Percentiles rank a stretch among this genome's conserved stretches.
Conservation (phyloP, 345 rosid species). For the Boechera stricta region DNA sequence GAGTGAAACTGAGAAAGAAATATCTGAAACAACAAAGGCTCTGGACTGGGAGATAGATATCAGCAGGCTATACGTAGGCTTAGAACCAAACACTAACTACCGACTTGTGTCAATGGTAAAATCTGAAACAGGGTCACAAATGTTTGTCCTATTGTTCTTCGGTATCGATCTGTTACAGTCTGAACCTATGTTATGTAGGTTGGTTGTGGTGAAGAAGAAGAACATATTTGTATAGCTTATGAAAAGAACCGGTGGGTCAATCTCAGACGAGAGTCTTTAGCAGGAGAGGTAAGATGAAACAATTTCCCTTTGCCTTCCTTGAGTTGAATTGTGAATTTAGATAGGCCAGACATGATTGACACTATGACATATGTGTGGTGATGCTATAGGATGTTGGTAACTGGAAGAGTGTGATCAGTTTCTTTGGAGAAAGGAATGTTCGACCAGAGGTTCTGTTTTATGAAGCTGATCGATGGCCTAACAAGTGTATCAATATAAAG, state of each 20-base stretch:
- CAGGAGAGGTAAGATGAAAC: constrained; percentile 27
- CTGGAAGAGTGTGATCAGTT: constrained; percentile 32
- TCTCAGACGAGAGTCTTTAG: constrained; percentile 4
- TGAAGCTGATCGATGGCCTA: constrained; percentile 22
- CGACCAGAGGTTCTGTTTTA: constrained; percentile 34
- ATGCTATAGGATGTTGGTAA: constrained; percentile 27
- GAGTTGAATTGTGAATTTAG: neutral
- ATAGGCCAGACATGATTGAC: neutral
- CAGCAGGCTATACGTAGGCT: constrained; percentile 13
- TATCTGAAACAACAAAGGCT: constrained; percentile 28
- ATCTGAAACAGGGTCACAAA: neutral
- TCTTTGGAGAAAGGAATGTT: constrained; percentile 23
- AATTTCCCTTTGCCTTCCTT: neutral
- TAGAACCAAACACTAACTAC: constrained; percentile 6
- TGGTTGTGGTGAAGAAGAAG: constrained; percentile 32
- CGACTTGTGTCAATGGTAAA: constrained; percentile 30
- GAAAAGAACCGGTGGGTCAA: constrained; percentile 16
- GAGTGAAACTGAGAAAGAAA: constrained; percentile 3
- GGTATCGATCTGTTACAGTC: constrained; percentile 1
- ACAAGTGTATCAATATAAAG: neutral
- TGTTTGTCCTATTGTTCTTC: neutral
- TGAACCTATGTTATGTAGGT: constrained; percentile 22
- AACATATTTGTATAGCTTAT: constrained; percentile 28
- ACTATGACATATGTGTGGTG: neutral
- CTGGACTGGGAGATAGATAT: constrained; percentile 26